Conservation (phyloP, 75 land plant genomes). For the Cryptomeria japonica region DNA sequence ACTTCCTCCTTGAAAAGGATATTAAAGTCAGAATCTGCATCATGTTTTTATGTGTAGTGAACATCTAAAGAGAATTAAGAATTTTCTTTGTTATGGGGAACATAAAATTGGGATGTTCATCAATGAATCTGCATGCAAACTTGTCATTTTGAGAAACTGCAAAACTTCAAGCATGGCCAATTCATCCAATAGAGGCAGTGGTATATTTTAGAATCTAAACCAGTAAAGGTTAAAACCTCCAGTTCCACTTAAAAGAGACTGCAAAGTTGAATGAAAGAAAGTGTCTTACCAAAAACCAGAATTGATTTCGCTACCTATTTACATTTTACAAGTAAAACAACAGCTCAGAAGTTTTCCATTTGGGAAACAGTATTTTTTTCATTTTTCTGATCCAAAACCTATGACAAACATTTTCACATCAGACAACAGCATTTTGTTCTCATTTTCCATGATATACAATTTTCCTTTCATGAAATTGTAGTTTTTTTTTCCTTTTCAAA, state of each 20-base stretch:
- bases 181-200: background rate
- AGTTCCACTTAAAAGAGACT: background rate
- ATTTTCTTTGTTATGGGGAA: background rate
- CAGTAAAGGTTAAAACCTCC: background rate
- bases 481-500: background rate
- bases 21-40: background rate
- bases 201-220: background rate
- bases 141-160: background rate
- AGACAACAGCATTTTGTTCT: background rate
- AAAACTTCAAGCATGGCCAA: background rate
- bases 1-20: background rate
- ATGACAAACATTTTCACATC: background rate
- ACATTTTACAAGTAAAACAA: background rate
- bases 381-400: background rate
- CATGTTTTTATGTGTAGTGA: background rate
- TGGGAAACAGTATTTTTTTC: no score
- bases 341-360: background rate
- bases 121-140: background rate
- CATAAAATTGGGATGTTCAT: background rate
- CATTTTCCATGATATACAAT: background rate
- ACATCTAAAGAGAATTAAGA: background rate
- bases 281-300: no score
- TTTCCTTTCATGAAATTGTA: background rate
- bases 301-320: background rate
- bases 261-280: background rate